A percentile compares a stretch with the other conserved stretches of the same genome.
These are phyloP conservation scores for Cardamine chenopodiifolia DNA, from an alignment of 345 rosid genomes.

Conservation along the genomic window DNA sequence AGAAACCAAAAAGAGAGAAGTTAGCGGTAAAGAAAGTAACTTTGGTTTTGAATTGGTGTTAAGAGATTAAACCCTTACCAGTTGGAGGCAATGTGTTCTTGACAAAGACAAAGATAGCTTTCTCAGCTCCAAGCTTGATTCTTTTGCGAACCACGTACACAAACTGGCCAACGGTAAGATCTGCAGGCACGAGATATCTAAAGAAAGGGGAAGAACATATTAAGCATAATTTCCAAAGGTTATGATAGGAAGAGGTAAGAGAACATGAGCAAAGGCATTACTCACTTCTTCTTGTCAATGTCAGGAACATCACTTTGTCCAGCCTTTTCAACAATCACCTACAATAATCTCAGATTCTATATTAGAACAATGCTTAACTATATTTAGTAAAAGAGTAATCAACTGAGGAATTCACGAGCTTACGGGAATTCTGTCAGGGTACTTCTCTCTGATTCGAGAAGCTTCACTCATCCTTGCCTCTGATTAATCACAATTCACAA, in stretches of 20 bases:
- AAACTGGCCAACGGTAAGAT: conserved; percentile 79
- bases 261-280: conserved; percentile 3
- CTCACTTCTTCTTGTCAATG: conserved; percentile 96
- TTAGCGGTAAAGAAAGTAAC: not conserved
- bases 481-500: conserved; percentile 35
- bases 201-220: not conserved
- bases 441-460: conserved; percentile 78
- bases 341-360: conserved; percentile 6
- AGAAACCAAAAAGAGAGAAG: not conserved
- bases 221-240: not conserved
- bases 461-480: conserved; percentile 90
- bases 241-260: no score
- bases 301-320: conserved; percentile 90
- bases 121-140: conserved; percentile 80
- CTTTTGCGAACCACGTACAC: conserved; percentile 85
- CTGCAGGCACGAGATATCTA: conserved; percentile 87
- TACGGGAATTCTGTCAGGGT: conserved; percentile 93
- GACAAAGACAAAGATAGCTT: conserved; percentile 80
- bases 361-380: conserved; percentile 27
- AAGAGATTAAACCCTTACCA: conserved; percentile 42
- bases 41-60: not conserved
- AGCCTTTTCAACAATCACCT: conserved; percentile 96
- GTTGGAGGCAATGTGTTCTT: conserved; percentile 77
- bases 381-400: not conserved
- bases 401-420: conserved; percentile 6